Evolutionary conservation across 768 basidiomycete species (phyloP).

Genomic region (Pilatotrama ljubarskyi): DNA sequence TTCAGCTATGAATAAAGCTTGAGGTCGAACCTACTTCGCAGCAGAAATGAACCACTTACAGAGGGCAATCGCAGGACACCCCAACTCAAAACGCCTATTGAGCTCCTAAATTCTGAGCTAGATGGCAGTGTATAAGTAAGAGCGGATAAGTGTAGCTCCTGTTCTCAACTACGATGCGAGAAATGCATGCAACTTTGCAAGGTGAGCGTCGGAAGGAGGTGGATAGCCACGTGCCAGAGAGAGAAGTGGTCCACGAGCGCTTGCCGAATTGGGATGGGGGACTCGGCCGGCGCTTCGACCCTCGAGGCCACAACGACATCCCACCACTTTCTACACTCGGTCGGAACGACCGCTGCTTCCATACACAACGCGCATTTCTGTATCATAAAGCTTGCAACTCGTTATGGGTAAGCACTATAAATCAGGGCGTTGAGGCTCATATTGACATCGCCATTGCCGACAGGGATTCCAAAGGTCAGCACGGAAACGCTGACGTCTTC

Average conservation of each 20-base stretch:
- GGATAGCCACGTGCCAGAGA: conserved; percentile 3
- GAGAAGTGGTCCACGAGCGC: background rate
- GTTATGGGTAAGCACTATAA: conserved; percentile 7
- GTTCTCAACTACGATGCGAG: too few species aligned
- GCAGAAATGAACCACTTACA: too few species aligned
- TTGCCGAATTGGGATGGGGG: background rate
- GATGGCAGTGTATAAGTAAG: too few species aligned
- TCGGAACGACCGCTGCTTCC: background rate
- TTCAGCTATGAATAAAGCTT: too few species aligned
- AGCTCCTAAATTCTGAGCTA: too few species aligned
- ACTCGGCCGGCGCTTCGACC: background rate
- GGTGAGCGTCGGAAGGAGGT: background rate
- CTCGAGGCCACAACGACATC: conserved; percentile 14
- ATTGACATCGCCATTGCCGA: conserved; percentile 1
- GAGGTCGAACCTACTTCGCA: too few species aligned
- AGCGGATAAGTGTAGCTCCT: too few species aligned
- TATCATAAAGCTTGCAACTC: conserved; percentile 6
- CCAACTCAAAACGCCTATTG: too few species aligned
- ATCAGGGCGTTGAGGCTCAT: too few species aligned
- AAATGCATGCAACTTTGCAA: too few species aligned
- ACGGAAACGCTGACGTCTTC: background rate
- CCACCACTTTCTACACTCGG: background rate
- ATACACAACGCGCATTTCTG: background rate
- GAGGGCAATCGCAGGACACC: too few species aligned
- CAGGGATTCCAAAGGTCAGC: conserved; percentile 52